Conservation (phyloP, 805 yeast genomes). For the Nakazawaea ernobii region DNA sequence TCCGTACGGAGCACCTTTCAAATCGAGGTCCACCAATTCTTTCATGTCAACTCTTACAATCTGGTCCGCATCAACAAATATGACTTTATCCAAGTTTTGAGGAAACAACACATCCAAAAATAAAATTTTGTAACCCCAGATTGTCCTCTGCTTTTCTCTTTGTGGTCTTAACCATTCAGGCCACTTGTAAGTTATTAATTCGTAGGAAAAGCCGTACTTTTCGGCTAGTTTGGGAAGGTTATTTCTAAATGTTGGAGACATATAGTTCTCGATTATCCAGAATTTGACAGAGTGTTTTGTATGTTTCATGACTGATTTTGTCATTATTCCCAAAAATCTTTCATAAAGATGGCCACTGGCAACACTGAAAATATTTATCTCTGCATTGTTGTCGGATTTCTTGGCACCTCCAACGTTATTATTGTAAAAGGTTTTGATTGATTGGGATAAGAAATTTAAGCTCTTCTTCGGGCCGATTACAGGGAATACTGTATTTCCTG, state of each 20-base stretch:
- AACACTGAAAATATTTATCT: constrained; percentile 72
- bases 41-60: constrained; percentile 69
- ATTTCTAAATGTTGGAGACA: constrained; percentile 63
- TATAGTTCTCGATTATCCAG: constrained; percentile 80
- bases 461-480: constrained; percentile 23
- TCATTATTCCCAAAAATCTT: constrained; percentile 71
- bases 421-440: constrained; percentile 3
- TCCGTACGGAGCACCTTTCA: constrained; percentile 81
- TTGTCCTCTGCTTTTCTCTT: constrained; percentile 67
- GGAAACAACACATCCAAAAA: constrained; percentile 89
- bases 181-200: constrained; percentile 85
- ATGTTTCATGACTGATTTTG: constrained; percentile 64
- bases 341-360: constrained; percentile 83
- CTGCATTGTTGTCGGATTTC: constrained; percentile 32
- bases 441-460: background rate
- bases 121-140: constrained; percentile 86
- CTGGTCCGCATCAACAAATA: constrained; percentile 86
- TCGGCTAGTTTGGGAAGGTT: constrained; percentile 56
- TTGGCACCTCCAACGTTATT: background rate
- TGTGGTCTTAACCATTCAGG: constrained; percentile 85
- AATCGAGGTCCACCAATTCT: constrained; percentile 61
- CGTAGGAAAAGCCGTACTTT: constrained; percentile 60
- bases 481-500: constrained; percentile 42
- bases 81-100: constrained; percentile 61
- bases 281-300: constrained; percentile 65